Evolutionary conservation across 116 monocot genomes (phyloP).

Genomic region (Trichopus zeylanicus): DNA sequence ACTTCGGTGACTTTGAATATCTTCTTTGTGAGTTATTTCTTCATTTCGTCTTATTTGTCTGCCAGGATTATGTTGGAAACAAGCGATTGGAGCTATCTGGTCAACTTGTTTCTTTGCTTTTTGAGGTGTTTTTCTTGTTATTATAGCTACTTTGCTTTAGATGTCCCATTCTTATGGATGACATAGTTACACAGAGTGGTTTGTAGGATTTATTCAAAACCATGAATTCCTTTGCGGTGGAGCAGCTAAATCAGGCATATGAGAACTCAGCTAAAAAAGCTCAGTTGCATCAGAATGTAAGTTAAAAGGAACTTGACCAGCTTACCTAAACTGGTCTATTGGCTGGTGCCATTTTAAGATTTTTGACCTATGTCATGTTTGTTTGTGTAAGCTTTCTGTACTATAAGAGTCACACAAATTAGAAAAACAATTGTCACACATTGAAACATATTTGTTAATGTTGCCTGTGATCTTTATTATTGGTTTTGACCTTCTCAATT

Average conservation of each 20-base stretch:
- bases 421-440: no score
- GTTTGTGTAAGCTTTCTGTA: no score
- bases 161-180: conserved; percentile 1
- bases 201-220: conserved; percentile 91
- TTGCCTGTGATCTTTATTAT: no score
- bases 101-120: conserved; percentile 85
- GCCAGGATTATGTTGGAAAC: conserved; percentile 95
- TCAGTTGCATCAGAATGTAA: conserved; percentile 45
- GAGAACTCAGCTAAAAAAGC: conserved; percentile 39
- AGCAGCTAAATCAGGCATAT: conserved; percentile 31
- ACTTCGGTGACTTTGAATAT: no score
- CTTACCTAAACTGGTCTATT: no score
- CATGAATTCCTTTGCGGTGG: conserved; percentile 51
- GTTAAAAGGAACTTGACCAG: neutral
- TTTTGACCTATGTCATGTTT: no score
- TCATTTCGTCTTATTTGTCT: neutral
- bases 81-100: conserved; percentile 96
- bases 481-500: no score
- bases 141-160: neutral
- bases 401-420: no score
- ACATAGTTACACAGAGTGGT: conserved; percentile 4
- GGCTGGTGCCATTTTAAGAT: no score
- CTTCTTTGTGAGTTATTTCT: no score
- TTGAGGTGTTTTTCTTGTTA: conserved; percentile 45
- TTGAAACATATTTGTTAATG: no score